Evolutionary conservation across 139 green algal genomes (phyloP).

Genomic region (Nannochloris sp.): DNA sequence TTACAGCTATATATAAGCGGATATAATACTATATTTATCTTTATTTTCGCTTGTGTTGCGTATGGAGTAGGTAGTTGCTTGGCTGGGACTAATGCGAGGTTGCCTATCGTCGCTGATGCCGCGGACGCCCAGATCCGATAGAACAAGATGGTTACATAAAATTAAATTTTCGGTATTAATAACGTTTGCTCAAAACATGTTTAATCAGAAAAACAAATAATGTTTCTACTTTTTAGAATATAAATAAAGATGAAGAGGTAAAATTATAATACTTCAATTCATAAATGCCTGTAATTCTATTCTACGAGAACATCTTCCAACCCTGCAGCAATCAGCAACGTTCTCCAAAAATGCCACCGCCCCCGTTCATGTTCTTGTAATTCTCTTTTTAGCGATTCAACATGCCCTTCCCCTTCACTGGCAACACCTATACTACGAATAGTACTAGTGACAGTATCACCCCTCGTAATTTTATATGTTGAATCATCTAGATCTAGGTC

Average conservation of each 20-base stretch:
- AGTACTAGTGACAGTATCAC: too few species aligned
- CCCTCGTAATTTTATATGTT: too few species aligned
- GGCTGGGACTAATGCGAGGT: conserved; percentile 48
- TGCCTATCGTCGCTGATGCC: conserved; percentile 73
- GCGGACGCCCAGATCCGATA: conserved; percentile 63
- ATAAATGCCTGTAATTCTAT: background rate
- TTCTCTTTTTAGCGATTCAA: background rate
- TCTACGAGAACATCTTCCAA: too few species aligned
- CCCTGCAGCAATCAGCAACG: conserved; percentile 17
- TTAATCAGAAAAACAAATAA: background rate
- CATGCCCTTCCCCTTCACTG: background rate
- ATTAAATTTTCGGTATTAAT: too few species aligned
- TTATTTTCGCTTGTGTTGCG: conserved; percentile 55
- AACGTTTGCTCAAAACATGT: too few species aligned
- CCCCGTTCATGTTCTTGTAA: background rate
- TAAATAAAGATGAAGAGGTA: background rate
- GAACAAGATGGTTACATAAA: background rate
- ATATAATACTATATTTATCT: conserved; percentile 80
- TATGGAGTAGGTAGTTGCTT: conserved; percentile 68
- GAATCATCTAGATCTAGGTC: too few species aligned
- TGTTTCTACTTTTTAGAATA: background rate
- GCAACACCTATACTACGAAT: too few species aligned
- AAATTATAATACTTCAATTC: background rate
- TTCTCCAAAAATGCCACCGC: conserved; percentile 16
- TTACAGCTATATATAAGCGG: conserved; percentile 53